Evolutionary conservation across 2,329 filamentous ascomycete species (phyloP), one percentile per base, ranked within the genome.

Genomic region (Phoma sp.): DNA sequence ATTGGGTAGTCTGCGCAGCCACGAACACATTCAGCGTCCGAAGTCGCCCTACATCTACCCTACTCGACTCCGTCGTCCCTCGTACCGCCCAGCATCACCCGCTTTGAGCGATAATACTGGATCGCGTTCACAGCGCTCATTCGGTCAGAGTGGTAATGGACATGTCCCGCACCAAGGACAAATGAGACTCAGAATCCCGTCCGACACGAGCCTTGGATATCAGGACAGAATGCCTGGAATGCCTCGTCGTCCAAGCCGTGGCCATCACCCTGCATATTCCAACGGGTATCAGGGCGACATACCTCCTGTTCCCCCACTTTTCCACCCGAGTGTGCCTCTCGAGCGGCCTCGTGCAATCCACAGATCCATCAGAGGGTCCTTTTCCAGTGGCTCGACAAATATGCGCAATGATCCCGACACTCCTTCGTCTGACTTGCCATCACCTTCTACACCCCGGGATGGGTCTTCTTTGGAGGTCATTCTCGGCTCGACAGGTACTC

Each of bases 391-490:
- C 17, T 72, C 64, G 19, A 71, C 61, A 13, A 72, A 67, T 36
- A 58, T 63, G 43, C 70, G 75, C 49, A 74, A 73, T 5, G 75
- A 78, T 38, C 69, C 71, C 1, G 74, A 77, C 13, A 67, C 72
- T 6, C 75, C 76, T 13, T 80, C 78, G 1, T 80, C 78, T 2
- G 78, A 80, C 54, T 71, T 75, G 38, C 71, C 76, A 32, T 77
- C 74, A 1, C 78, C 78, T 17, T 73, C 76, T 22, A 81, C 79
- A 7, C 78, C 79, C 0, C 73, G 71, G 43, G 73, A 78, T 55
- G 61, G 67, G 13, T 68, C 63, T 15, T 67, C 72, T 9, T 68
- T 76, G 38, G 73, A 76, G 51, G 73, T 74, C 6, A 50, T 66
- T 21, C 39, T 64, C n/a, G 61, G 57, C 37, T 51, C 57, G 12